Conservation (phyloP, 2,329 filamentous ascomycete species). For the Xenoacremonium recifei region DNA sequence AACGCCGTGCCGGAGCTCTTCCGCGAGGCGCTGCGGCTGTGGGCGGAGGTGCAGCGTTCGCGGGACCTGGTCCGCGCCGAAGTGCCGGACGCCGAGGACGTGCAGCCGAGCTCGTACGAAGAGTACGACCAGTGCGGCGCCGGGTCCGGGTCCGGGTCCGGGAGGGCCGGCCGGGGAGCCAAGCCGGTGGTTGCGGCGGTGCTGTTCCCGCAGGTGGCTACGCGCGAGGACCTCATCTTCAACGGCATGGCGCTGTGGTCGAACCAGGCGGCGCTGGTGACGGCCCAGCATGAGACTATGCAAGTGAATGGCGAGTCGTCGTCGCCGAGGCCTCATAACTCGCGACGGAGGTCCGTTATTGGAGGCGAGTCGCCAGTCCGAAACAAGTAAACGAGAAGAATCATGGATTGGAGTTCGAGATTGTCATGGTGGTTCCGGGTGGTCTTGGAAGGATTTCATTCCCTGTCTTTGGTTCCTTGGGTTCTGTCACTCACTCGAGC, state of each 20-base stretch:
- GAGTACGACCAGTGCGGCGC: conserved; percentile 15
- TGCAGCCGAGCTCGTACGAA: conserved; percentile 15
- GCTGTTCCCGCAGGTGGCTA: conserved; percentile 26
- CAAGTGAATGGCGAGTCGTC: conserved; percentile 10
- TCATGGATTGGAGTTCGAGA: not conserved
- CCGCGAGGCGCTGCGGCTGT: conserved; percentile 21
- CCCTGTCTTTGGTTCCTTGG: too few relatives aligned
- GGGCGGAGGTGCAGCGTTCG: conserved; percentile 24
- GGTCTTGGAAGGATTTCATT: too few relatives aligned
- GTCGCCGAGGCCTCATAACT: conserved; percentile 11
- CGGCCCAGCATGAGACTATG: conserved; percentile 14
- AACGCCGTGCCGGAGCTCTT: conserved; percentile 22
- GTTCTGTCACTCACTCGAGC: too few relatives aligned
- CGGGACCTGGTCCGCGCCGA: conserved; percentile 24
- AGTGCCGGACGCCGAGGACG: conserved; percentile 18
- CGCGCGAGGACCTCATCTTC: conserved; percentile 19
- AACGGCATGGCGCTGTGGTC: conserved; percentile 24
- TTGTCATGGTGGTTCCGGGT: not conserved
- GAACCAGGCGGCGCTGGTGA: conserved; percentile 17
- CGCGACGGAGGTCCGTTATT: conserved; percentile 7
- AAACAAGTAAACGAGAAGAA: not conserved
- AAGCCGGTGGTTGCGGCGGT: conserved; percentile 11
- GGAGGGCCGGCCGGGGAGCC: conserved; percentile 3
- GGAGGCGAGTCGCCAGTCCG: not conserved
- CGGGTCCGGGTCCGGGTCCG: not conserved